Evolutionary conservation across 352 stramenopile genomes (phyloP), one percentile per base, ranked within the genome.

Genomic region (Phytophthora cactorum): DNA sequence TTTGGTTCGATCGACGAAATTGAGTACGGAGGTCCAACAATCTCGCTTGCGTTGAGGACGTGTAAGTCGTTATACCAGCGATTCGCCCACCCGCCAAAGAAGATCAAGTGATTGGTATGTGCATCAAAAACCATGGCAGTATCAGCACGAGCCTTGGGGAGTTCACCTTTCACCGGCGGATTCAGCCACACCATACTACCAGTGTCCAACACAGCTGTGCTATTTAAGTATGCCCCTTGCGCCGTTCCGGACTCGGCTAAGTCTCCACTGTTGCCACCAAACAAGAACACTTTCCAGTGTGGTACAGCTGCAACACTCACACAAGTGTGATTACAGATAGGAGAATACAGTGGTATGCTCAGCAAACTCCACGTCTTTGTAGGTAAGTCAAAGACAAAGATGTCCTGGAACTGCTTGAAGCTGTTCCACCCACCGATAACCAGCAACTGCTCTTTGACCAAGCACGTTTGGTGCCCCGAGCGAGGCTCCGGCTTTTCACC

Each of bases 211-310:
- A 98, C 92, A 31, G 93, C 72, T 12, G 98, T 86, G 34, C 90
- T 94, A 61, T 97, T 98, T 32, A 93, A 68, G 53, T 97, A 98
- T 22, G 84, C 86, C 11, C 93, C 95, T 77, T 96, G 92, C 0
- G 90, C 89, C 1, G 91, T 93, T 11, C 81, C 78, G 0, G 92
- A 88, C 47, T 97, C 89, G 6, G 86, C 81, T 3, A 99, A 71
- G 68, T 99, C 93, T 10, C 97, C 96, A 45, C 90, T 98, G 73
- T 98, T 98, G 36, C 97, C 97, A 52, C 97, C 97, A 77, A 99
- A 99, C 56, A 99, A 84, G 65, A 99, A 99, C 2, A 99, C 82
- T 70, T 99, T 99, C 95, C 96, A 99, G 75, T 98, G 75, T 3
- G 97, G 97, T n/a, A 99, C 97, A 31, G 97, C 96, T 17, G 86